Evolutionary conservation across 805 yeast species (phyloP), one percentile per base, ranked within the genome.

Genomic region (Blastobotrys peoriensis): DNA sequence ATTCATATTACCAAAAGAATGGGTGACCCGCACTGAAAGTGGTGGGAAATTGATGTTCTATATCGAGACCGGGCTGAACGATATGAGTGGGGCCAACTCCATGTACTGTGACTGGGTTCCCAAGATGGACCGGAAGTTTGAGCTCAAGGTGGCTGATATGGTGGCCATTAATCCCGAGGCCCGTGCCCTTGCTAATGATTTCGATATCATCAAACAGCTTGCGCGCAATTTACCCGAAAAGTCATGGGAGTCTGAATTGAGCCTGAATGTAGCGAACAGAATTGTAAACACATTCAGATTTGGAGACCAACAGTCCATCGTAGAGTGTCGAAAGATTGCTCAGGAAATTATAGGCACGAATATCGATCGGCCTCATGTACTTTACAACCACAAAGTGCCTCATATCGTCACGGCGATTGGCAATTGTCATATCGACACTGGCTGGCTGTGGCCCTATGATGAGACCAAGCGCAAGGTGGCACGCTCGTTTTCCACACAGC

Each of bases 401-500:
- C 47, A 56, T 46, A 51, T 59, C 23, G 95, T 88, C 6, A 82
- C 69, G 62, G 94, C 84, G 6, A 74, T 89, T 51, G 97, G 97
- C 37, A 84, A 91, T 60, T 91, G 96, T 61, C 97, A 88, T 62
- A 88, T 88, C 55, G 98, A 89, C 59, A 89, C 96, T 15, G 97
- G 97, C 16, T 89, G 98, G 98, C 71, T 86, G 47, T 89, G 98
- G 98, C 96, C 96, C 15, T 89, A 84, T 69, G 96, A 95, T 2
- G 96, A 89, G 62, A 86, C 96, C 2, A 81, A 83, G 55, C 75
- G 97, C 44, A 89, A 89, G 60, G 78, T 89, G 46, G 95, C 88
- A 2, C 74, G 98, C 54, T 86, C 95, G 4, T 89, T 96, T 96
- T 79, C 95, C 0, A 78, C 95, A 8, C 98, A 89, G 66, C 68